Evolutionary conservation across 192 early-diverging fungal genomes (phyloP), one percentile per base, ranked within the genome.

Genomic region (Backusella sp.): DNA sequence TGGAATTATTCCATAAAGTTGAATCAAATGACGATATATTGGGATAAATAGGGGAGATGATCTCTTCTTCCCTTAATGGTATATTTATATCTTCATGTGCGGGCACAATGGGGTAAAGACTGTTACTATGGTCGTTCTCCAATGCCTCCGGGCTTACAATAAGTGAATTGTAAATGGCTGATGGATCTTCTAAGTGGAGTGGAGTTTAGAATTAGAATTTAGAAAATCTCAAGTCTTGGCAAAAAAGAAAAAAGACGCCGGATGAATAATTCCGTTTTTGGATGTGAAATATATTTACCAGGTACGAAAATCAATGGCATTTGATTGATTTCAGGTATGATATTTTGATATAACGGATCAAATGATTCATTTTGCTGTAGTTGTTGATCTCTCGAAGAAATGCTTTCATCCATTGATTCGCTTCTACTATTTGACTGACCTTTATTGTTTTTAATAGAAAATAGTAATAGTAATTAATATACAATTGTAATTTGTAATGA

Each of bases 311-410:
- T 21, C 53, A 59, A 59, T 59, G 53, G 53, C 23, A 59, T 1
- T 59, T 21, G 28, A 26, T 30, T 26, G 66, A 28, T 39, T 37
- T 37, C n/a, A 14, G 49, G 41, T 30, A 53, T 19, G 11, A 78
- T 73, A 3, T 28, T 35, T 15, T 73, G 77, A 34, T 79, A 79
- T 6, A 79, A 42, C 21, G 42, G 68, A 19, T 44, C 35, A 23
- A 42, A 35, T 41, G 52, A 56, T 7, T 79, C 49, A 21, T 69
- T 78, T 69, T 68, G 68, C 14, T 65, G 66, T 21, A 46, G 73
- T n/a, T 74, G 56, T 41, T 79, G 77, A 21, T 79, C 77, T 28
- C 56, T 62, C 1, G 26, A 62, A 28, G 56, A 62, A 23, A 11
- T 14, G 3, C 9, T 62, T 62, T 12, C 56, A 62, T 62, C 56